Evolutionary conservation across 1,284 basidiomycete genomes (phyloP).

Genomic region (Malassezia nana): DNA sequence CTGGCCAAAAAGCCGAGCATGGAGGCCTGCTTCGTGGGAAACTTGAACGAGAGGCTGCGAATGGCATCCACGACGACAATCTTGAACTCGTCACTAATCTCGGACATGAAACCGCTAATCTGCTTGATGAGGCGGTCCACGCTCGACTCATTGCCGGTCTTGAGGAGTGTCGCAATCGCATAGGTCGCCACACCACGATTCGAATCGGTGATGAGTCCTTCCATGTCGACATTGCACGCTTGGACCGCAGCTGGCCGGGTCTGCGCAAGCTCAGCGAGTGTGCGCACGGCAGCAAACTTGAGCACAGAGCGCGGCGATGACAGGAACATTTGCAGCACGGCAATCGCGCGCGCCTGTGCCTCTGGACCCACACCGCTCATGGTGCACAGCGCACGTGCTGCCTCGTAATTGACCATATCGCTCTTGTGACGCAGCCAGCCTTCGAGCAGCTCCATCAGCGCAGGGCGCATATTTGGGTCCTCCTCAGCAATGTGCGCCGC

Average conservation of each 20-base stretch:
- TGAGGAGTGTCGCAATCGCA: slow-evolving; percentile 94
- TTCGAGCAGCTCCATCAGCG: slow-evolving; percentile 84
- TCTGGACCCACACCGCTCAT: slow-evolving; percentile 70
- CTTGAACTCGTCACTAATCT: slow-evolving; percentile 99
- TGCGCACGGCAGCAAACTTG: slow-evolving; percentile 95
- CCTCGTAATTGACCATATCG: slow-evolving; percentile 99
- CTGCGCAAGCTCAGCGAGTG: slow-evolving; percentile 71
- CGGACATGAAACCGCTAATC: slow-evolving; percentile 96
- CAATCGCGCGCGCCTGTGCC: slow-evolving; percentile 74
- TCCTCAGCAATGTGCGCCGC: slow-evolving; percentile 96
- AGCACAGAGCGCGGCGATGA: slow-evolving; percentile 55
- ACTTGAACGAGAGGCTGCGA: slow-evolving; percentile 94
- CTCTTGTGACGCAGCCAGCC: slow-evolving; percentile 95
- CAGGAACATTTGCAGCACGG: slow-evolving; percentile 47
- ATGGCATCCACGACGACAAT: slow-evolving; percentile 99
- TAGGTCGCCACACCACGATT: slow-evolving; percentile 97
- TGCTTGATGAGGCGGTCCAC: slow-evolving; percentile 99
- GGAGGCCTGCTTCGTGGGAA: slow-evolving; percentile 80
- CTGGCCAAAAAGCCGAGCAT: slow-evolving; percentile 54
- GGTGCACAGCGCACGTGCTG: slow-evolving; percentile 91
- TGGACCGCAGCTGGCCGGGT: slow-evolving; percentile 72
- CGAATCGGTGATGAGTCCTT: slow-evolving; percentile 88
- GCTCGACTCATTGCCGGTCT: slow-evolving; percentile 98
- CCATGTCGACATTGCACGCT: slow-evolving; percentile 91
- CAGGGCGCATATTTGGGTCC: slow-evolving; percentile 56